Conservation (phyloP, 768 basidiomycete genomes). For the Butyriboletus loyo region DNA sequence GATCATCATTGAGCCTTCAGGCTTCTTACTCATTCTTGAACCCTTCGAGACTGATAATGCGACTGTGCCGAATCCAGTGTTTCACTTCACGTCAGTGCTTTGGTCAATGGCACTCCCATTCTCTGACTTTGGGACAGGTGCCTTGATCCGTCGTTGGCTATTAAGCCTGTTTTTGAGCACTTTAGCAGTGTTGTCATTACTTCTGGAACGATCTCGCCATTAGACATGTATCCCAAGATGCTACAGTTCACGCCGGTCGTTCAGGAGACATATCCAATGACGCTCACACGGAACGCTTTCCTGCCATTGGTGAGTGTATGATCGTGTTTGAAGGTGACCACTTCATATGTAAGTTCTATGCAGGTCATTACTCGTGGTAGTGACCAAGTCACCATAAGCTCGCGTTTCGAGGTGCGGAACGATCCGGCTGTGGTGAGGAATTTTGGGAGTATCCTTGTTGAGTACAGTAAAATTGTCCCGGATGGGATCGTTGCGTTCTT, state of each 20-base stretch:
- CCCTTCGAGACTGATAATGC: slow-evolving; percentile 99
- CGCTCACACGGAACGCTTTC: slow-evolving; percentile 93
- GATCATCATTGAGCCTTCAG: slow-evolving; percentile 36
- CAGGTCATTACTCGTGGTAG: slow-evolving; percentile 97
- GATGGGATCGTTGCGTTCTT: slow-evolving; percentile 99
- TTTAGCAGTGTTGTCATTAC: slow-evolving; percentile 99
- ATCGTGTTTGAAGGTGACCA: not conserved
- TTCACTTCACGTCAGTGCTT: slow-evolving; percentile 84
- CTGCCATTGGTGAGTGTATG: slow-evolving; percentile 74
- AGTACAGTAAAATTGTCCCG: slow-evolving; percentile 97
- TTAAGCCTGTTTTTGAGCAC: slow-evolving; percentile 96
- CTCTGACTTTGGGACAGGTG: slow-evolving; percentile 54
- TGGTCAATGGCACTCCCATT: not conserved
- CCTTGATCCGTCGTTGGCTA: slow-evolving; percentile 95
- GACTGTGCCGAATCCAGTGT: slow-evolving; percentile 97
- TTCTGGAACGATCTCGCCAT: slow-evolving; percentile 94
- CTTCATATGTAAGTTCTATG: not conserved
- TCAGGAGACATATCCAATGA: slow-evolving; percentile 97
- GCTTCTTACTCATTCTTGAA: slow-evolving; percentile 94
- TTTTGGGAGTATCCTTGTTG: slow-evolving; percentile 96
- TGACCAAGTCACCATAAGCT: slow-evolving; percentile 98
- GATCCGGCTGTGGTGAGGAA: slow-evolving; percentile 99
- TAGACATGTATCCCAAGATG: slow-evolving; percentile 99
- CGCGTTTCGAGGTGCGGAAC: slow-evolving; percentile 97
- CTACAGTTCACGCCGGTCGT: slow-evolving; percentile 96